A percentile compares a stretch with the other conserved stretches of the same genome.
Conservation (phyloP, 768 basidiomycete species). For the Tulasnella sp. region DNA sequence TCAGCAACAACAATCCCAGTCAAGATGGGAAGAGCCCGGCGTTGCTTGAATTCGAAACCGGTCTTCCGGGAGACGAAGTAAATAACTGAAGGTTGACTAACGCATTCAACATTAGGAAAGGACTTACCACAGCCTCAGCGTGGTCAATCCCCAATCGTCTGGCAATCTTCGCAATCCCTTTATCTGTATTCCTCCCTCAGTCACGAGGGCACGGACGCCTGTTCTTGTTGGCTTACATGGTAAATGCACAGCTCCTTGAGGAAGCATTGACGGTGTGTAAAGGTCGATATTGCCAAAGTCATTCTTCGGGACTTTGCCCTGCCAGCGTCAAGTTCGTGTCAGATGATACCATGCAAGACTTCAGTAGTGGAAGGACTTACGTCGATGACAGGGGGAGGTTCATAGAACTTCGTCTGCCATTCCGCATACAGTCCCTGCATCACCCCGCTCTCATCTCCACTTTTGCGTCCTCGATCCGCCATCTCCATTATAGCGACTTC, state of each 20-base stretch:
- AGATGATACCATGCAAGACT: background rate
- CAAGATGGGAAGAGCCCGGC: slow-evolving; percentile 72
- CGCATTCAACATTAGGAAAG: slow-evolving; percentile 7
- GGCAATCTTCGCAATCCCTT: slow-evolving; percentile 81
- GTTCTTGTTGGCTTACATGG: slow-evolving; percentile 53
- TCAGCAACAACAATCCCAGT: slow-evolving; percentile 78
- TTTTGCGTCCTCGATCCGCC: slow-evolving; percentile 29
- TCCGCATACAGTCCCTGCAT: slow-evolving; percentile 84
- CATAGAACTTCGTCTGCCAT: slow-evolving; percentile 72
- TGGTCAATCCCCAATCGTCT: slow-evolving; percentile 76
- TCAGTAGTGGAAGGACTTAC: slow-evolving; percentile 35
- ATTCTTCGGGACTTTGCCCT: slow-evolving; percentile 94
- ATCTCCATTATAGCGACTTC: slow-evolving; percentile 42
- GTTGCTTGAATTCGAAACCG: slow-evolving; percentile 93
- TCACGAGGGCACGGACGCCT: background rate
- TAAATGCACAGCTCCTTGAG: slow-evolving; percentile 72
- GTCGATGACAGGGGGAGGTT: slow-evolving; percentile 69
- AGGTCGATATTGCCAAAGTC: slow-evolving; percentile 95
- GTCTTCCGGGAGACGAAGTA: slow-evolving; percentile 38
- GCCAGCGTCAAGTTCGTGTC: background rate
- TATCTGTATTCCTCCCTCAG: slow-evolving; percentile 36
- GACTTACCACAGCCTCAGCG: slow-evolving; percentile 89
- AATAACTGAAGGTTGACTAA: background rate
- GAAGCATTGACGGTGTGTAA: slow-evolving; percentile 92
- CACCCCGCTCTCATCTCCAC: slow-evolving; percentile 36